Conservation (phyloP, 257 asterid genomes). For the Ligustrum vulgare region DNA sequence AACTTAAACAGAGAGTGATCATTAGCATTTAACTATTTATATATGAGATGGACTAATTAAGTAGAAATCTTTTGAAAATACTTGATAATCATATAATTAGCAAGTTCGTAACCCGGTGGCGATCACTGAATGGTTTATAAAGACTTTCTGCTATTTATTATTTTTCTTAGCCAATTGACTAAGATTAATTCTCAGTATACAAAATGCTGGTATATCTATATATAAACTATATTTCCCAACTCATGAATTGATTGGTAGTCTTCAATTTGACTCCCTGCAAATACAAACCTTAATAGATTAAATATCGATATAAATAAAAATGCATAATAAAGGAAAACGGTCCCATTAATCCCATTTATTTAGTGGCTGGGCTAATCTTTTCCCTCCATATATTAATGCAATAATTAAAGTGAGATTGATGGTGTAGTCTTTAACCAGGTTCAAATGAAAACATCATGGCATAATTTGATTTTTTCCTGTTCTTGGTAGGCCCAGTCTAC, state of each 20-base stretch:
- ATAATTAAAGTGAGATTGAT: constrained; percentile 25
- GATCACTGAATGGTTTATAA: background rate
- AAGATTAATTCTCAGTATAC: background rate
- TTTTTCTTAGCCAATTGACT: background rate
- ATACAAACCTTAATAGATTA: background rate
- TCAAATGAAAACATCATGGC: constrained; percentile 13
- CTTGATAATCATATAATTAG: background rate
- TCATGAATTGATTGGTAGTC: constrained; percentile 9
- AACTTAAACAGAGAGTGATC: too few species aligned
- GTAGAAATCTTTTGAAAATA: too few species aligned
- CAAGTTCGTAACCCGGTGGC: background rate
- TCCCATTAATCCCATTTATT: background rate
- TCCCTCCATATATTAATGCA: background rate
- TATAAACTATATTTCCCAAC: background rate
- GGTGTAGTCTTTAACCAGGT: constrained; percentile 12
- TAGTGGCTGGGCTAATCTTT: background rate
- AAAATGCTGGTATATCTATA: background rate
- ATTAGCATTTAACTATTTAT: too few species aligned
- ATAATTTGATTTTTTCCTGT: background rate
- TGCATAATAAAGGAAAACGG: background rate
- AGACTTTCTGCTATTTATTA: background rate
- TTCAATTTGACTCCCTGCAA: constrained; percentile 30
- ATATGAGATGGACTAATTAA: too few species aligned
- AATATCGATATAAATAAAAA: background rate
- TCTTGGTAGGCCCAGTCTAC: too few species aligned